These are phyloP conservation scores for Populus hybrid DNA, from an alignment of 441 rosid species.

Conservation along the genomic window DNA sequence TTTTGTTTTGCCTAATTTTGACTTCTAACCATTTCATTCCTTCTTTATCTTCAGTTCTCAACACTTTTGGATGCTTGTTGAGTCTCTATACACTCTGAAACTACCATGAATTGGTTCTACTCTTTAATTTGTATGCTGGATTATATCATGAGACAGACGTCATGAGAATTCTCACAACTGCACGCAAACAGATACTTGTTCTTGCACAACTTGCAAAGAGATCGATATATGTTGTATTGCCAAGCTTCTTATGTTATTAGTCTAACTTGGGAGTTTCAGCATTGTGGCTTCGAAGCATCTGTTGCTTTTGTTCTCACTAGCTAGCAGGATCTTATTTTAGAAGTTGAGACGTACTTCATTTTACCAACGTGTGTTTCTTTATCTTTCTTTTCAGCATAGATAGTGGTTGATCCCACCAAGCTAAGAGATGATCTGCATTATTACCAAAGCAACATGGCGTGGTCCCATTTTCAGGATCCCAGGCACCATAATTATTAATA, in stretches of 20 bases:
- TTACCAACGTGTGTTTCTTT: conserved; percentile 16
- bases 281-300: background rate
- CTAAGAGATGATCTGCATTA: conserved; percentile 85
- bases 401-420: conserved; percentile 81
- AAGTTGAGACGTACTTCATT: conserved; percentile 10
- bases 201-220: background rate
- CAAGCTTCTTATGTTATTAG: background rate
- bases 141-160: background rate
- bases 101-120: background rate
- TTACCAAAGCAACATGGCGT: conserved; percentile 88
- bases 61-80: background rate
- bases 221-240: background rate
- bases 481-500: conserved; percentile 58
- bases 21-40: background rate
- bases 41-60: background rate
- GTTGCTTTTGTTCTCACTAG: conserved; percentile 3
- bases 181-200: background rate
- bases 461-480: conserved; percentile 94
- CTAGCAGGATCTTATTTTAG: conserved; percentile 6
- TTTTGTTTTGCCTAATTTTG: background rate
- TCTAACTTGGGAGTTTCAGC: conserved; percentile 1
- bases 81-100: background rate
- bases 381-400: conserved; percentile 58
- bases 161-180: background rate
- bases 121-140: background rate